Evolutionary conservation across 2,329 filamentous ascomycete species (phyloP), one percentile per base, ranked within the genome.

Genomic region (Aspergillus brasiliensis): DNA sequence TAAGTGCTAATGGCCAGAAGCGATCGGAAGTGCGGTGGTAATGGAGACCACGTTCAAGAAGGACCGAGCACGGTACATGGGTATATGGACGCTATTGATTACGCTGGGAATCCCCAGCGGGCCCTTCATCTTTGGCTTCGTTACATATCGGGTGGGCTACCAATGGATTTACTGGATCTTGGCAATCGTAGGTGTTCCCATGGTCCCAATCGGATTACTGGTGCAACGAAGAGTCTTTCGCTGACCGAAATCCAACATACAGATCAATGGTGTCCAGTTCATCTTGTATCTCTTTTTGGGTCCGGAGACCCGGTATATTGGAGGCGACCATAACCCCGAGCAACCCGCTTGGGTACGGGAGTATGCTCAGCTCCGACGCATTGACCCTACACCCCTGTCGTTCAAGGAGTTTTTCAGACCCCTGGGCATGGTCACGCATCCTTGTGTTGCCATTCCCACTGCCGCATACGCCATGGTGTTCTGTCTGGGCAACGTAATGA

Each of bases 151-250:
- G 15, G 78, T 80, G n/a, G 81, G 82, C 0, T 86, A 83, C 60
- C 76, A 81, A 8, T 87, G 84, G 84, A 85, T 86, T 47, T 87
- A 83, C 71, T 86, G 81, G 79, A 80, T 82, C 23, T 74, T 86
- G 8, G 82, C 83, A 5, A 86, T 86, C 40, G 81, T 84, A 67
- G 73, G 77, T 56, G 28, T 28, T 2, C 21, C 21, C n/a, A 8
- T 28, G 10, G 10, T 21, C 38, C 5, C 27, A 10, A 2, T 23
- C 7, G 31, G 7, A 5, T 17, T 23, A 55, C 21, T 15, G 21
- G 19, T 28, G 11, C 25, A 31, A 42, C 31, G 11, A 17, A 28
- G 15, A 15, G 15, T 5, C 10, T 65, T 65, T 4, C 57, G 69
- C 51, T 59, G 56, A 62, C 58, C 40, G 3, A 49, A 59, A 66